phyloP scores from a whole-genome alignment of 1,284 basidiomycete genomes.

The Moniliophthora roreri region DNA sequence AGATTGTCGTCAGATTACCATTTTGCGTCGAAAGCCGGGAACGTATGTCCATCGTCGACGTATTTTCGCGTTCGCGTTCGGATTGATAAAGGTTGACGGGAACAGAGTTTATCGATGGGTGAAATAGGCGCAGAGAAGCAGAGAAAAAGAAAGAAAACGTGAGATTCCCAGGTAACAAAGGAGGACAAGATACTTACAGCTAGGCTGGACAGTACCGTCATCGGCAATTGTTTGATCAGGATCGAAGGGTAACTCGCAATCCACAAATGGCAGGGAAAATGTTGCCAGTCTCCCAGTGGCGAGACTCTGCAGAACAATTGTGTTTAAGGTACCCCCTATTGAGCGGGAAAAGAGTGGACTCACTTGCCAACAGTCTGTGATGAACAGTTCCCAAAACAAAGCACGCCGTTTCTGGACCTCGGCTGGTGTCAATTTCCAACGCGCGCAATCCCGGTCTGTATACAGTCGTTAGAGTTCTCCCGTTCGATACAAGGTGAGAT shows the following conservation, averaged over 20 bases:
- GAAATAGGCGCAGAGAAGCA: conserved; percentile 1
- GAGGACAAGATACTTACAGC: conserved; percentile 42
- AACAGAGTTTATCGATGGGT: too few species aligned
- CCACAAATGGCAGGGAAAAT: conserved; percentile 64
- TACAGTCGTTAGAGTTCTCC: neutral
- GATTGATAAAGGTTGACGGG: neutral
- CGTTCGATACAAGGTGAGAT: neutral
- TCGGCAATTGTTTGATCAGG: conserved; percentile 50
- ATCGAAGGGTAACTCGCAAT: conserved; percentile 61
- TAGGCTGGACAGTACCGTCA: conserved; percentile 50
- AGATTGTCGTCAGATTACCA: neutral
- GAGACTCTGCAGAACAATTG: conserved; percentile 40
- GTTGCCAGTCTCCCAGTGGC: conserved; percentile 67
- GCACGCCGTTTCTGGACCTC: conserved; percentile 71
- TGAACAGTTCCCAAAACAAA: conserved; percentile 71
- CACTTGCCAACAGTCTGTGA: conserved; percentile 70
- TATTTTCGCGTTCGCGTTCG: too few species aligned
- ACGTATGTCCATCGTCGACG: neutral
- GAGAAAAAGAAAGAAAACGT: conserved; percentile 1
- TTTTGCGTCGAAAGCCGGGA: neutral
- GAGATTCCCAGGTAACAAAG: too few species aligned
- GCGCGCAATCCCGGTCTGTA: conserved; percentile 65
- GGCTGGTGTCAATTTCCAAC: conserved; percentile 56
- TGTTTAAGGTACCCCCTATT: neutral
- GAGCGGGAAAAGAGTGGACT: conserved; percentile 12